phyloP scores from a whole-genome alignment of 805 yeast species.

The Maudiozyma turicensis region DNA sequence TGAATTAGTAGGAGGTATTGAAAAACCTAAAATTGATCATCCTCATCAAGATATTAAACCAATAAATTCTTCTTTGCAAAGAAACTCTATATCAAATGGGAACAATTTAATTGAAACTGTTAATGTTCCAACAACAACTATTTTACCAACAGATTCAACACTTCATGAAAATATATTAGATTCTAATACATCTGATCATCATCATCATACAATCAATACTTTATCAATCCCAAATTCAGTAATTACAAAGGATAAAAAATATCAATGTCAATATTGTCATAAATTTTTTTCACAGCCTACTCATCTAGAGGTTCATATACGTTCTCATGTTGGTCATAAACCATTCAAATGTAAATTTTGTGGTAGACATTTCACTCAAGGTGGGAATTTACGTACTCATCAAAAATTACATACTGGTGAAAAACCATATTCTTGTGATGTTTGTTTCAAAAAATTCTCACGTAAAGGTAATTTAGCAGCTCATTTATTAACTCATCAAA shows the following conservation, averaged over 20 bases:
- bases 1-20: slow-evolving; percentile 72
- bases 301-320: slow-evolving; percentile 78
- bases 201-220: background rate
- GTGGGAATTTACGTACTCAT: slow-evolving; percentile 84
- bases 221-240: background rate
- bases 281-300: slow-evolving; percentile 83
- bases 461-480: slow-evolving; percentile 90
- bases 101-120: background rate
- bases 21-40: slow-evolving; percentile 37
- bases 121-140: background rate
- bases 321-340: slow-evolving; percentile 79
- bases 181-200: background rate
- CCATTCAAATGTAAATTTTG: slow-evolving; percentile 77
- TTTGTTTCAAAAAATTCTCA: slow-evolving; percentile 70
- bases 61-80: too few relatives aligned
- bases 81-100: background rate
- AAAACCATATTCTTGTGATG: slow-evolving; percentile 73
- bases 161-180: too few relatives aligned
- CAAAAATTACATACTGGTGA: slow-evolving; percentile 84
- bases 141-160: too few relatives aligned
- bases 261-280: slow-evolving; percentile 67
- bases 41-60: background rate
- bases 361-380: slow-evolving; percentile 77
- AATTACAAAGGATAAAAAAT: slow-evolving; percentile 35
- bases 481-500: slow-evolving; percentile 73